Evolutionary conservation across 495 filamentous ascomycete species (phyloP).

Genomic region (Talaromyces stipitatus): DNA sequence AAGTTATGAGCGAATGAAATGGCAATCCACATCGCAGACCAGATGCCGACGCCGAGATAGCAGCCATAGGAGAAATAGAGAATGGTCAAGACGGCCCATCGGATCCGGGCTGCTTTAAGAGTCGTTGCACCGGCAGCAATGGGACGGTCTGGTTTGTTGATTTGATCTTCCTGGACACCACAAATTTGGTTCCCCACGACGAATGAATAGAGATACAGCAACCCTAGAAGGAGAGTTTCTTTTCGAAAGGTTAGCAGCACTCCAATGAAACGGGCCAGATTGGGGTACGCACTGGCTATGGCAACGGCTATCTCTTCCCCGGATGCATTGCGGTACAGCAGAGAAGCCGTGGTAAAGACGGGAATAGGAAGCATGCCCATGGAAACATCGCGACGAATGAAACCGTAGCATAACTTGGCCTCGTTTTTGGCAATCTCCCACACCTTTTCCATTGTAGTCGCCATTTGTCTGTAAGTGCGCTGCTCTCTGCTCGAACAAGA

Average conservation of each 20-base stretch:
- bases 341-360: not conserved
- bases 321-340: constrained; percentile 4
- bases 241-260: not conserved
- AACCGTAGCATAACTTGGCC: constrained; percentile 1
- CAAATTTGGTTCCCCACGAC: constrained; percentile 4
- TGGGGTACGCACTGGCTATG: not conserved
- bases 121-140: not conserved
- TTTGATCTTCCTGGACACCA: constrained; percentile 1
- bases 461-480: too few species aligned
- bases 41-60: constrained; percentile 1
- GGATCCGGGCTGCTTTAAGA: constrained; percentile 1
- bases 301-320: not conserved
- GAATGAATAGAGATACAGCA: constrained; percentile 2
- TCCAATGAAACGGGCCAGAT: too few species aligned
- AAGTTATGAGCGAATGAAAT: constrained; percentile 5
- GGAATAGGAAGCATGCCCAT: constrained; percentile 7
- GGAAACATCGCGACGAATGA: constrained; percentile 2
- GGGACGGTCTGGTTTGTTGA: constrained; percentile 7
- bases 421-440: constrained; percentile 4
- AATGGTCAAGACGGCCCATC: constrained; percentile 3
- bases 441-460: not conserved
- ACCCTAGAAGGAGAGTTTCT: constrained; percentile 1
- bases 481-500: too few species aligned
- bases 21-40: constrained; percentile 4
- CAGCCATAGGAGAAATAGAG: constrained; percentile 1